Evolutionary conservation across 1,284 basidiomycete genomes (phyloP).

Genomic region (Trichosporon ovoides): DNA sequence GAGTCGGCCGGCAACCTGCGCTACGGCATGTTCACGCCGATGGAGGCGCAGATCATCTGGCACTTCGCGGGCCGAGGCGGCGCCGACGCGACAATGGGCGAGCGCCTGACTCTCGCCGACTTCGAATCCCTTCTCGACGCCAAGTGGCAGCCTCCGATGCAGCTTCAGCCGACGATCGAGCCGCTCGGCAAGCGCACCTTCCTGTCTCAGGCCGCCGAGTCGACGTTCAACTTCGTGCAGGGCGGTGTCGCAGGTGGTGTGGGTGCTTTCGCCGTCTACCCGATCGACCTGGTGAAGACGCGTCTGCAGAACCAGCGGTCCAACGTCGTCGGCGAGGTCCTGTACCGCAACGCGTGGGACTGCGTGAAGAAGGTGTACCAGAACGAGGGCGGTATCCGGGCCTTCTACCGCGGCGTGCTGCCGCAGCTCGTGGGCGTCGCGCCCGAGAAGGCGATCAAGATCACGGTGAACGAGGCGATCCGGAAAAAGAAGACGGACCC

Average conservation of each 20-base stretch:
- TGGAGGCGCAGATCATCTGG: conserved; percentile 92
- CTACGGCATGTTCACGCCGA: conserved; percentile 87
- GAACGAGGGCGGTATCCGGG: conserved; percentile 81
- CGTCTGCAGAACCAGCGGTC: conserved; percentile 97
- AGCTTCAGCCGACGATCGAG: conserved; percentile 12
- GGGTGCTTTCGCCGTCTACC: conserved; percentile 69
- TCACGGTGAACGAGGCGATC: conserved; percentile 92
- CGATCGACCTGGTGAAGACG: conserved; percentile 58
- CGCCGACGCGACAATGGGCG: conserved; percentile 50
- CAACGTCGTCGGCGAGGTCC: conserved; percentile 85
- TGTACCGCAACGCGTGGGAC: conserved; percentile 91
- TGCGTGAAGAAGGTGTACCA: conserved; percentile 90
- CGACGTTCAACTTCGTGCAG: conserved; percentile 78
- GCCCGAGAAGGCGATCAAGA: conserved; percentile 71
- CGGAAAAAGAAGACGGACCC: conserved; percentile 80
- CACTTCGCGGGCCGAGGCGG: conserved; percentile 81
- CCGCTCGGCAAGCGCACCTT: conserved; percentile 21
- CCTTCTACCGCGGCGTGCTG: conserved; percentile 93
- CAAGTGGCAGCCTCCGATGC: conserved; percentile 26
- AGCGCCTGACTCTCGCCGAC: conserved; percentile 70
- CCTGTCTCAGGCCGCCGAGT: conserved; percentile 54
- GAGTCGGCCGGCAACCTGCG: conserved; percentile 58
- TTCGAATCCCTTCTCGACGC: conserved; percentile 80
- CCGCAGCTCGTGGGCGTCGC: conserved; percentile 96
- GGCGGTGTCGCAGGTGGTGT: conserved; percentile 80